A percentile compares a stretch with the other conserved stretches of the same genome.
Evolutionary conservation across 345 rosid genomes (phyloP).

Genomic region (Geranium rotundifolium): DNA sequence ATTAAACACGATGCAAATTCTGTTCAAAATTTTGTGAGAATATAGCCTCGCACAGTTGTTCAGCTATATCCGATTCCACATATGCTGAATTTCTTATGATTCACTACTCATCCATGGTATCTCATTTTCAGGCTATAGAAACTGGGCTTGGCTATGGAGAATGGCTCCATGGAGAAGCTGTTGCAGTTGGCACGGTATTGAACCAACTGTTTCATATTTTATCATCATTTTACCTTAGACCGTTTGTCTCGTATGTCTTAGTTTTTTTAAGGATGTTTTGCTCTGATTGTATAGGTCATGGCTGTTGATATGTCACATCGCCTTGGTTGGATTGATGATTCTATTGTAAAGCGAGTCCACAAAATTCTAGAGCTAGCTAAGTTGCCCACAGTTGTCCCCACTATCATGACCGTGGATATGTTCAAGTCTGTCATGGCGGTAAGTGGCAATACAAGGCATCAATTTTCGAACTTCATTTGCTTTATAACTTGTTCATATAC

Average conservation of each 20-base stretch:
- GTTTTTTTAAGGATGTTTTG: conserved; percentile 6
- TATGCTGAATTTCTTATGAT: neutral
- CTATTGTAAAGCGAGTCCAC: conserved; percentile 57
- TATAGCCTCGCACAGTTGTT: neutral
- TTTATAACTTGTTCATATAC: neutral
- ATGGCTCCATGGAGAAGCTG: conserved; percentile 99
- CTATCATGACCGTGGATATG: conserved; percentile 77
- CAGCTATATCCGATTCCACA: neutral
- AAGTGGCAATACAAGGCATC: conserved; percentile 15
- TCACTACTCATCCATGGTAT: neutral
- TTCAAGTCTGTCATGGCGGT: conserved; percentile 97
- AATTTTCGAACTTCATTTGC: neutral
- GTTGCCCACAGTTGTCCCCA: conserved; percentile 68
- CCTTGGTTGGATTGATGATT: conserved; percentile 93
- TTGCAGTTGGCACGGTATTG: conserved; percentile 87
- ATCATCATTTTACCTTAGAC: neutral
- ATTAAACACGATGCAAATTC: neutral
- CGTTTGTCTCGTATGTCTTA: neutral
- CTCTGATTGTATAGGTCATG: conserved; percentile 54
- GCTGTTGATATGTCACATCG: conserved; percentile 98
- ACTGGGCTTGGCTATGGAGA: conserved; percentile 84
- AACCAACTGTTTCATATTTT: conserved; percentile 1
- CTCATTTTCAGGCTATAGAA: conserved; percentile 69
- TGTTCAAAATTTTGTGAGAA: neutral
- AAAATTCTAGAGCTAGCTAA: conserved; percentile 58